These are phyloP conservation scores for Cryptomeria japonica DNA, from an alignment of 75 land plant genomes.

Conservation along the genomic window DNA sequence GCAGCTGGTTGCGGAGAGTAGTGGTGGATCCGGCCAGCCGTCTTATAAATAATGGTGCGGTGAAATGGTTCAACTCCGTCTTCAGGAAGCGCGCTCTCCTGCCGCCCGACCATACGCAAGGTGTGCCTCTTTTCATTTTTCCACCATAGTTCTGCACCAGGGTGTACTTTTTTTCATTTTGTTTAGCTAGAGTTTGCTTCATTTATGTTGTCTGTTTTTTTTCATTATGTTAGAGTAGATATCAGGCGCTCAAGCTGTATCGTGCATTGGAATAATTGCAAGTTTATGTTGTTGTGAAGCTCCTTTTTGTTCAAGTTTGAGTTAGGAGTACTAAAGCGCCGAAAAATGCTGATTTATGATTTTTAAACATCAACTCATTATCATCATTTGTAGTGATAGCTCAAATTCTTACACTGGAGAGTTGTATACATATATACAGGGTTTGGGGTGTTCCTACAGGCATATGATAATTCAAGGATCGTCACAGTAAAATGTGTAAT, in stretches of 20 bases:
- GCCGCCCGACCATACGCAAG: background rate
- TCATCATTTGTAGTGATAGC: too few species aligned
- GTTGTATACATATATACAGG: background rate
- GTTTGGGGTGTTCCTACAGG: background rate
- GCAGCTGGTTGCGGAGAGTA: conserved; percentile 29
- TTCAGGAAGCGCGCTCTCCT: conserved; percentile 18
- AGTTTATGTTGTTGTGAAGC: too few species aligned
- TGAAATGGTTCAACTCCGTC: conserved; percentile 21
- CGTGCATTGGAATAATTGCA: too few species aligned
- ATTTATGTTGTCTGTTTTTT: too few species aligned
- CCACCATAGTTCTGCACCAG: background rate
- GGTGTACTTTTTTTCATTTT: background rate
- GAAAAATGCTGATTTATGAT: too few species aligned
- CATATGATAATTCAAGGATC: too few species aligned
- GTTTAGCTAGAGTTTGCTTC: background rate
- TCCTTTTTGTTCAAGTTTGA: too few species aligned
- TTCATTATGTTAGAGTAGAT: background rate
- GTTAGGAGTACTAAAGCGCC: too few species aligned
- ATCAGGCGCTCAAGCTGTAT: too few species aligned
- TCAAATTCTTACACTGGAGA: too few species aligned
- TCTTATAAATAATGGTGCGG: conserved; percentile 17
- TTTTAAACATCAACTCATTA: too few species aligned
- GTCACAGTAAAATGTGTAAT: background rate
- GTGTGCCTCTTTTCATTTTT: background rate
- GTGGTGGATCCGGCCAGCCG: conserved; percentile 38